phyloP scores from a whole-genome alignment of 768 basidiomycete species.

The Serpula lacrymans region DNA sequence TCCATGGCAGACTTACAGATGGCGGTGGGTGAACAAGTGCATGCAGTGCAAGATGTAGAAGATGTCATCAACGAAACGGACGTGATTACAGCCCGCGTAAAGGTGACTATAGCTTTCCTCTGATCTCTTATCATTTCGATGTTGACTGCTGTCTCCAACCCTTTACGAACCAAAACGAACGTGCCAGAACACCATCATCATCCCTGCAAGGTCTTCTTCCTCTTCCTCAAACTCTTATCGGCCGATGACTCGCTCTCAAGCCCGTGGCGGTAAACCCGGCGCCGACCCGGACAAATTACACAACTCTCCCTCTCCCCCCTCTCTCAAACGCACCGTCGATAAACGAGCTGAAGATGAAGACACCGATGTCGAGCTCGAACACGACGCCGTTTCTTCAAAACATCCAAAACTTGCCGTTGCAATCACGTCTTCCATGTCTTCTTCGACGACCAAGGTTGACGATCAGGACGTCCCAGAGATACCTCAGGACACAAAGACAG shows the following conservation, averaged over 20 bases:
- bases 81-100: too few relatives aligned
- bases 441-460: conserved; percentile 27
- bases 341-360: conserved; percentile 33
- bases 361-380: conserved; percentile 28
- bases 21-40: too few relatives aligned
- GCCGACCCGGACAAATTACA: conserved; percentile 25
- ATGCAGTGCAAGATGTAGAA: too few relatives aligned
- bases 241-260: conserved; percentile 29
- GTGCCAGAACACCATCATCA: too few relatives aligned
- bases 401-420: conserved; percentile 25
- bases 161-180: too few relatives aligned
- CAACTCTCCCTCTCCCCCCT: conserved; percentile 12
- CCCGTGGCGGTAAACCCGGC: conserved; percentile 30
- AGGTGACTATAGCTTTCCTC: too few relatives aligned
- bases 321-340: conserved; percentile 31
- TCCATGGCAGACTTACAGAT: too few relatives aligned
- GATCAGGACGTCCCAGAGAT: too few relatives aligned
- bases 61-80: too few relatives aligned
- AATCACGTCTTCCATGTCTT: conserved; percentile 22
- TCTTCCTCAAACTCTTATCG: conserved; percentile 32
- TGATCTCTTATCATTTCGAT: too few relatives aligned
- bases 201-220: too few relatives aligned
- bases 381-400: conserved; percentile 22
- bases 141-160: too few relatives aligned
- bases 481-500: conserved; percentile 8